Evolutionary conservation across 345 rosid genomes (phyloP).

Genomic region (Erysimum cheiranthoides): DNA sequence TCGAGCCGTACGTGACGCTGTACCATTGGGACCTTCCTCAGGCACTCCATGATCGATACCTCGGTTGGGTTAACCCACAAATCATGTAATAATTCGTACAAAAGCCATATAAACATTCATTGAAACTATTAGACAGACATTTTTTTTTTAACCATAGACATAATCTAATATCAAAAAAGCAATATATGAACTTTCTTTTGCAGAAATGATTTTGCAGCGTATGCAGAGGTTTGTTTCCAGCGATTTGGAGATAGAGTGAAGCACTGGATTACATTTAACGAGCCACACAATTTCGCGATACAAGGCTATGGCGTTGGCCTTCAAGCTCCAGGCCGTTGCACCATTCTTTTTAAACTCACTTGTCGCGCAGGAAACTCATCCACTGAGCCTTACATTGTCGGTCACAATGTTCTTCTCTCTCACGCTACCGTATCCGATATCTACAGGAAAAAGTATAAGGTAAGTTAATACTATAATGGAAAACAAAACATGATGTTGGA

Average conservation of each 20-base stretch:
- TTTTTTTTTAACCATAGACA: background rate
- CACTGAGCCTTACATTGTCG: conserved; percentile 90
- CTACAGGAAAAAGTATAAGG: conserved; percentile 81
- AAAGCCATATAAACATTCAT: background rate
- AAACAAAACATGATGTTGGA: background rate
- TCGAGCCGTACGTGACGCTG: conserved; percentile 85
- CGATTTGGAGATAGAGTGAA: conserved; percentile 92
- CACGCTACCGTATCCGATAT: conserved; percentile 69
- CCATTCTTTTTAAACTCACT: conserved; percentile 63
- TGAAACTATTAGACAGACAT: background rate
- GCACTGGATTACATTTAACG: conserved; percentile 94
- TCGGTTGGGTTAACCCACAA: conserved; percentile 77
- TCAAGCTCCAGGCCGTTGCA: conserved; percentile 89
- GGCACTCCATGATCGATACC: conserved; percentile 74
- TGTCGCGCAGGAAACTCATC: conserved; percentile 86
- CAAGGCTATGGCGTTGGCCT: conserved; percentile 94
- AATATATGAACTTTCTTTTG: background rate
- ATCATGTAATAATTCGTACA: conserved; percentile 58
- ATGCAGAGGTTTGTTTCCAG: conserved; percentile 83
- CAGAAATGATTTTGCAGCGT: conserved; percentile 81
- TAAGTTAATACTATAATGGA: conserved; percentile 24
- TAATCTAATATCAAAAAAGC: background rate
- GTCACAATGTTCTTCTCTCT: conserved; percentile 75
- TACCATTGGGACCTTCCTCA: conserved; percentile 99
- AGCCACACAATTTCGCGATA: conserved; percentile 79